Evolutionary conservation across 345 rosid species (phyloP).

Genomic region (Angophora floribunda): DNA sequence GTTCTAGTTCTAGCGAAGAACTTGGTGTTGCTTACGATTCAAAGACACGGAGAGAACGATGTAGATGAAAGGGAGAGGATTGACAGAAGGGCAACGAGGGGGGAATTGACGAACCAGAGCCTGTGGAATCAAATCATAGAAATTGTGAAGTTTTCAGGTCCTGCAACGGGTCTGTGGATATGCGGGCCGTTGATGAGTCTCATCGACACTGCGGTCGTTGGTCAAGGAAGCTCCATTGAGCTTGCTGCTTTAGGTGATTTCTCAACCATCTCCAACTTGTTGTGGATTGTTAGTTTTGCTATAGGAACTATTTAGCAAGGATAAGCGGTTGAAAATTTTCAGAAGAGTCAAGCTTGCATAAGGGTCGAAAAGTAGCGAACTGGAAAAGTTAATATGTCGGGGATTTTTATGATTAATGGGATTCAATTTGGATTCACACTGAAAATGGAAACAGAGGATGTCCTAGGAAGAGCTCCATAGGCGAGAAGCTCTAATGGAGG

Average conservation of each 20-base stretch:
- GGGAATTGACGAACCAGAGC: slow-evolving; percentile 15
- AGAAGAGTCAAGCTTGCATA: background rate
- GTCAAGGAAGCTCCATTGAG: slow-evolving; percentile 34
- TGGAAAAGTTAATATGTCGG: background rate
- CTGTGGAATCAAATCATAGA: slow-evolving; percentile 32
- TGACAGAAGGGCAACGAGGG: background rate
- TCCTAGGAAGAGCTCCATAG: background rate
- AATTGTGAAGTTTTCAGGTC: slow-evolving; percentile 29
- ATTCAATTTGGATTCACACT: background rate
- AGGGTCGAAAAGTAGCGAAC: background rate
- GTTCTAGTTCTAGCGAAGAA: background rate
- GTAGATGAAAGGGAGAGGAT: background rate
- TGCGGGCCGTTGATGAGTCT: slow-evolving; percentile 47
- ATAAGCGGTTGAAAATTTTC: background rate
- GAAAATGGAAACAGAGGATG: background rate
- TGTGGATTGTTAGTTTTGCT: background rate
- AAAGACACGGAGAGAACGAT: background rate
- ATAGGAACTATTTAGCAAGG: background rate
- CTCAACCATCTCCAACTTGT: background rate
- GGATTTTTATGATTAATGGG: background rate
- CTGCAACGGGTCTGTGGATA: slow-evolving; percentile 39
- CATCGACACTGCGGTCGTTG: slow-evolving; percentile 28
- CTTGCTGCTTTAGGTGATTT: slow-evolving; percentile 41
- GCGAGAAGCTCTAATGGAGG: background rate
- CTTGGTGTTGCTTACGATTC: background rate